Evolutionary conservation across 1,284 basidiomycete genomes (phyloP).

Genomic region (Cerioporus squamosus): DNA sequence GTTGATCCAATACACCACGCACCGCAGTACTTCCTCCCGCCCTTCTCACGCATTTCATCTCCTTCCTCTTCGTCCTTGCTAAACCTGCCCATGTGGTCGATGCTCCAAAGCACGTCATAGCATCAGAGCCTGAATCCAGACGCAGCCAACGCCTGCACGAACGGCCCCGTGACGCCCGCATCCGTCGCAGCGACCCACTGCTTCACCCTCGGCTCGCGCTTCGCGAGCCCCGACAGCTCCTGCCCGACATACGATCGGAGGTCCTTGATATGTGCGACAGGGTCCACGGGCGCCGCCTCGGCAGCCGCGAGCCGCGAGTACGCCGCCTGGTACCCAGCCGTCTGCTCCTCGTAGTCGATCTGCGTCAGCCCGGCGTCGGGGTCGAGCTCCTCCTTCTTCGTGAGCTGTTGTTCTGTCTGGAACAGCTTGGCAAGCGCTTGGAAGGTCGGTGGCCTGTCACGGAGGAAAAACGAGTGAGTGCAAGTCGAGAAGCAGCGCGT

Average conservation of each 20-base stretch:
- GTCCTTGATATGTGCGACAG: conserved; percentile 63
- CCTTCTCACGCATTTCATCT: background rate
- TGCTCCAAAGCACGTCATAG: background rate
- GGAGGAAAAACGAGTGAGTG: background rate
- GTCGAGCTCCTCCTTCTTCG: conserved; percentile 53
- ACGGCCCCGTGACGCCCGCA: conserved; percentile 40
- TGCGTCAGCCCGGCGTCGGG: conserved; percentile 69
- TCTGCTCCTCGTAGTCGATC: conserved; percentile 89
- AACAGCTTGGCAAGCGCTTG: conserved; percentile 81
- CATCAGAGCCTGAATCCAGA: conserved; percentile 19
- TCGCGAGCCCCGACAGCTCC: conserved; percentile 41
- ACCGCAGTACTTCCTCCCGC: background rate
- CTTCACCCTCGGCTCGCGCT: conserved; percentile 39
- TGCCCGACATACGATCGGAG: conserved; percentile 56
- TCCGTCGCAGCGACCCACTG: conserved; percentile 43
- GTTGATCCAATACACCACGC: background rate
- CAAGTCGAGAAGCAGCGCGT: background rate
- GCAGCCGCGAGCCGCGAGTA: conserved; percentile 92
- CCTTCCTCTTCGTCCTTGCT: background rate
- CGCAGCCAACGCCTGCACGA: conserved; percentile 46
- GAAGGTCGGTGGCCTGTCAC: conserved; percentile 66
- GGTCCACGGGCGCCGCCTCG: conserved; percentile 56
- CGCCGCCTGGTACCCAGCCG: conserved; percentile 90
- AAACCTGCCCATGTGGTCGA: background rate
- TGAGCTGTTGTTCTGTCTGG: conserved; percentile 69